A percentile compares a stretch with the other conserved stretches of the same genome.
phyloP scores from a whole-genome alignment of 176 grass and related monocot genomes.

The Neostapfia colusana region DNA sequence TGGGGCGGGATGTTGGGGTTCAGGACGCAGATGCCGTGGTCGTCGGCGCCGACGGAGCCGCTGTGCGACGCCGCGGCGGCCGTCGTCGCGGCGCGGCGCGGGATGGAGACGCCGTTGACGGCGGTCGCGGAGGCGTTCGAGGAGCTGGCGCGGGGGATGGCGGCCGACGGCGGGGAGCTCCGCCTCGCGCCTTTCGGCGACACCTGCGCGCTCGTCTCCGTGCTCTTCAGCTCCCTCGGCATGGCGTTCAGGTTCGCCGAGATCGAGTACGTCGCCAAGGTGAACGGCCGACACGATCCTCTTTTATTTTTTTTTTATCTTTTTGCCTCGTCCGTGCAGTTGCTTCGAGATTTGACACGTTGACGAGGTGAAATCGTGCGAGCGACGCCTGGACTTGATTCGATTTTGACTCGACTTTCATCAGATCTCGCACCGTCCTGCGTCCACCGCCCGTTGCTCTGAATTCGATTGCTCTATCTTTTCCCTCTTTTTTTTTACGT shows the following conservation, averaged over 20 bases:
- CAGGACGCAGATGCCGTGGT: constrained; percentile 53
- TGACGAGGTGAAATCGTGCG: background rate
- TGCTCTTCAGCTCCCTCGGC: constrained; percentile 86
- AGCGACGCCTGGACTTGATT: background rate
- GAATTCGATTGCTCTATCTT: constrained; percentile 1
- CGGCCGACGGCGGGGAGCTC: constrained; percentile 53
- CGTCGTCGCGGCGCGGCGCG: constrained; percentile 37
- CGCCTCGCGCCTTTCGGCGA: constrained; percentile 65
- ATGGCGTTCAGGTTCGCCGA: constrained; percentile 96
- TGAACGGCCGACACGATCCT: constrained; percentile 16
- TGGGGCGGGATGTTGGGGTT: constrained; percentile 40
- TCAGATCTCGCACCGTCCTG: constrained; percentile 16
- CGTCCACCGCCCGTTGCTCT: background rate
- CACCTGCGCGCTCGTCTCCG: constrained; percentile 84
- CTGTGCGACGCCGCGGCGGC: constrained; percentile 35
- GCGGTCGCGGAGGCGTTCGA: constrained; percentile 83
- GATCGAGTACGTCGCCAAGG: constrained; percentile 94
- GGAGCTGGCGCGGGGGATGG: constrained; percentile 57
- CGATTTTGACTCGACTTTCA: background rate
- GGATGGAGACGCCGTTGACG: constrained; percentile 57
- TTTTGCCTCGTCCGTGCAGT: background rate
- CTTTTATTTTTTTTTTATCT: too few relatives aligned
- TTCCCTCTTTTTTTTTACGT: background rate
- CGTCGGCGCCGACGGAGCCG: constrained; percentile 29
- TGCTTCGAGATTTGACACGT: background rate